Evolutionary conservation across 2,329 filamentous ascomycete genomes (phyloP).

Genomic region (Onygenales sp.): DNA sequence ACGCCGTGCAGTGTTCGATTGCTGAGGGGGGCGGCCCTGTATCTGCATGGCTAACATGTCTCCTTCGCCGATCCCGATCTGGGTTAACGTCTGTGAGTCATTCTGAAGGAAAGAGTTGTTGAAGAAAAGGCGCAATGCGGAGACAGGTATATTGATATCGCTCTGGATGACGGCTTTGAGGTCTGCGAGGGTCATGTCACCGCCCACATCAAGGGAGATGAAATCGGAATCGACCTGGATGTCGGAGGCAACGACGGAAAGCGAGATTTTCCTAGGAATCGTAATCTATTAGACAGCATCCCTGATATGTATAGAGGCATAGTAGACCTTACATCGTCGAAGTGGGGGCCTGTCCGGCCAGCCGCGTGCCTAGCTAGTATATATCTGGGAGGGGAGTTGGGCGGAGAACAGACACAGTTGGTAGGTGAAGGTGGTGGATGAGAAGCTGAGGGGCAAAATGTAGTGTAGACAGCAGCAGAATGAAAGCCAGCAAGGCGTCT

Average conservation of each 20-base stretch:
- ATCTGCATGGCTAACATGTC: conserved; percentile 90
- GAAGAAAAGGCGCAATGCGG: conserved; percentile 76
- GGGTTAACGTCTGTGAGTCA: conserved; percentile 69
- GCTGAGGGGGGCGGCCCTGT: conserved; percentile 21
- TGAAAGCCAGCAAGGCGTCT: not conserved
- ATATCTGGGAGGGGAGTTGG: not conserved
- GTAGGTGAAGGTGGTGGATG: not conserved
- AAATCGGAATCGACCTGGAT: conserved; percentile 60
- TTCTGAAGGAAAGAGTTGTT: conserved; percentile 74
- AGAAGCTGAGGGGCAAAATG: not conserved
- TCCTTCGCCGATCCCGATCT: conserved; percentile 72
- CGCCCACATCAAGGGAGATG: conserved; percentile 70
- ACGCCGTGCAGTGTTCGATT: conserved; percentile 6
- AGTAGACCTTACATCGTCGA: not conserved
- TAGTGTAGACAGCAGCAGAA: not conserved
- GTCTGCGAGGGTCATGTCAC: conserved; percentile 72
- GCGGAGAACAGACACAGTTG: not conserved
- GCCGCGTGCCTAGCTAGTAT: not conserved
- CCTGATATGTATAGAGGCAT: not conserved
- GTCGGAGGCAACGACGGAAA: conserved; percentile 71
- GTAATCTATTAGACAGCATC: not conserved
- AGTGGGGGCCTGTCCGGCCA: not conserved
- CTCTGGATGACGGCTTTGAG: conserved; percentile 82
- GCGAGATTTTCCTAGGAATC: conserved; percentile 65
- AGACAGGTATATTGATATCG: conserved; percentile 64